Base-by-base conservation (phyloP, 495 filamentous ascomycete genomes). In the Aspergillus ellipticus region DNA sequence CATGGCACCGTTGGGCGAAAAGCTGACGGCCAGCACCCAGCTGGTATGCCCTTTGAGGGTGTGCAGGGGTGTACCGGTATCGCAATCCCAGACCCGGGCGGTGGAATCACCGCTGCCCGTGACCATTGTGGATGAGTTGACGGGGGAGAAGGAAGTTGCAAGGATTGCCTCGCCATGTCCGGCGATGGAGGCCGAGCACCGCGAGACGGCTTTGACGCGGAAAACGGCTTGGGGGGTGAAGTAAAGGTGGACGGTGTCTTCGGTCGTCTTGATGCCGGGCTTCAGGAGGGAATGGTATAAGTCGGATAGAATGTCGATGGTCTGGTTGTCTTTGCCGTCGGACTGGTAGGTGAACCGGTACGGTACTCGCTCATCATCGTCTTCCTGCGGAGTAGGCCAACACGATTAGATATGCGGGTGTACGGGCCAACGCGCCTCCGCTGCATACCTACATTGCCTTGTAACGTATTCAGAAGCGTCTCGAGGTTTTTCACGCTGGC, bases 121-220 rank as follows among this genome's bases (percentile, higher is more conserved):
- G 0, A 92, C 90, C 74, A 99, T 83, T 52, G 86, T 82, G 7
- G 88, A 84, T 2, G 90, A 93, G 4, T 81, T 85, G 21, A 80
- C 79, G 0, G 95, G 95, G 0, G 91, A 95, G 72, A 97, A 99
- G 37, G 90, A 85, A 9, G 87, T 88, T 15, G 89, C 82, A 6
- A 99, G 82, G 59, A 99, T 99, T 0, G 91, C 83, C 64, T 96
- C 89, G 4, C 91, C 93, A 67, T 99, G 95, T 8, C 94, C 94
- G 6, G 87, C 82, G 58, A 99, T 93, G 24, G 86, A 85, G 46
- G 92, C 88, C 6, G 92, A 86, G 73, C 93, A 94, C 65, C 94
- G 81, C 21, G 91, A 91, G 24, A 96, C 91, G 2, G 92, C 89
- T 58, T 91, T 90, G 42, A 97, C 94, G 63, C 87, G 86, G 76